A percentile compares a stretch with the other conserved stretches of the same genome.
Conservation (phyloP, 2,329 filamentous ascomycete genomes). For the Colletotrichum lupini region DNA sequence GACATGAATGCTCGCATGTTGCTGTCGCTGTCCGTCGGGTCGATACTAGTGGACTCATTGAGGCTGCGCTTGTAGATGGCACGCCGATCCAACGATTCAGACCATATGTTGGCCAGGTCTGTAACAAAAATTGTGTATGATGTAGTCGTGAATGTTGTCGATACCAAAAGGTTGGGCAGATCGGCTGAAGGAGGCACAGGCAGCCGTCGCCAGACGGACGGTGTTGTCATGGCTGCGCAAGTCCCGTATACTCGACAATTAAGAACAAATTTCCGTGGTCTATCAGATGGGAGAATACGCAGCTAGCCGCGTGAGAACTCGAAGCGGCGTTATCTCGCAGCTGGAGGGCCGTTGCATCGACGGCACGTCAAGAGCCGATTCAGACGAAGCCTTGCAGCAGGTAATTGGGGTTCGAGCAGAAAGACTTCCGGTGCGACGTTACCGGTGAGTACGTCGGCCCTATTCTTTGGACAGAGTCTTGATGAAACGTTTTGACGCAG, state of each 20-base stretch:
- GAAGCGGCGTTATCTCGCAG: background rate
- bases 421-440: slow-evolving; percentile 5
- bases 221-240: slow-evolving; percentile 42
- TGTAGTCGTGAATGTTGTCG: slow-evolving; percentile 62
- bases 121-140: slow-evolving; percentile 76
- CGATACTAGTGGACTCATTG: slow-evolving; percentile 75
- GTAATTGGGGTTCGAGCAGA: background rate
- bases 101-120: slow-evolving; percentile 80
- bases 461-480: background rate
- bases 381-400: slow-evolving; percentile 1
- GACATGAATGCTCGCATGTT: slow-evolving; percentile 76
- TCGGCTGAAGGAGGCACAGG: slow-evolving; percentile 50
- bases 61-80: slow-evolving; percentile 72
- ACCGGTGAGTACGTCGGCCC: background rate
- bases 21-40: slow-evolving; percentile 74
- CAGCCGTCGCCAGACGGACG: slow-evolving; percentile 60
- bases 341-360: background rate
- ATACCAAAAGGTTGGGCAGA: slow-evolving; percentile 72
- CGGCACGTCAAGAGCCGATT: background rate
- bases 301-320: background rate
- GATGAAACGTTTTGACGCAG: background rate
- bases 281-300: background rate
- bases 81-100: slow-evolving; percentile 70
- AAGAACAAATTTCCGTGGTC: background rate
- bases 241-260: background rate